These are phyloP conservation scores for Nannochloris sp. DNA, from an alignment of 139 green algal genomes.

Conservation along the genomic window DNA sequence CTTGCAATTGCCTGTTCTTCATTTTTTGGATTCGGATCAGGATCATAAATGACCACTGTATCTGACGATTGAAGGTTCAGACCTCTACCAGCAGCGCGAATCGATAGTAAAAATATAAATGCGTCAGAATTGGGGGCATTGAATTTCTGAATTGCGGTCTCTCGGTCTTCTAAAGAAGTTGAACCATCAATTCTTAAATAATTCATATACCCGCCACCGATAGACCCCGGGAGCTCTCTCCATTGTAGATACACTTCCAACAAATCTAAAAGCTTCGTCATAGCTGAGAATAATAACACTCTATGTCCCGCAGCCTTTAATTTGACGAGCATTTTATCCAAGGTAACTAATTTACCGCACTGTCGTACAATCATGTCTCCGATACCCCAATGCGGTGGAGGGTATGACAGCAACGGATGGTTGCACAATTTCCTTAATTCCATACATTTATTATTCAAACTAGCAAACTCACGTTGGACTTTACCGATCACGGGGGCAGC, in stretches of 20 bases:
- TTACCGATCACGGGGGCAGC: conserved; percentile 35
- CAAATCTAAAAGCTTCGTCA: conserved; percentile 76
- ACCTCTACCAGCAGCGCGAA: conserved; percentile 83
- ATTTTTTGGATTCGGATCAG: conserved; percentile 98
- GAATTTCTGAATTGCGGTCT: conserved; percentile 86
- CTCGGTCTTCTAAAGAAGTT: conserved; percentile 64
- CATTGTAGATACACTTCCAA: conserved; percentile 60
- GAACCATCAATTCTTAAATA: conserved; percentile 82
- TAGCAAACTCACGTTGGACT: conserved; percentile 43
- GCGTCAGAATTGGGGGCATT: conserved; percentile 67
- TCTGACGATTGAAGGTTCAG: conserved; percentile 94
- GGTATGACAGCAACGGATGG: conserved; percentile 87
- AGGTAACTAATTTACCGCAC: conserved; percentile 86
- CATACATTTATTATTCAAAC: conserved; percentile 91
- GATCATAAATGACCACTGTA: conserved; percentile 98
- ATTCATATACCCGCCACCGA: conserved; percentile 32
- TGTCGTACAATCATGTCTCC: conserved; percentile 50
- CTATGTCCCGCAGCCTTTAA: conserved; percentile 47
- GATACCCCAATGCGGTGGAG: conserved; percentile 29
- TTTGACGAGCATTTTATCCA: conserved; percentile 92
- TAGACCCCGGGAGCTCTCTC: conserved; percentile 10
- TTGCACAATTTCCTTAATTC: conserved; percentile 98
- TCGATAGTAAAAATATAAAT: conserved; percentile 83
- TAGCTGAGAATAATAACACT: conserved; percentile 83
- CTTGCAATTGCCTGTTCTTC: conserved; percentile 97